These are phyloP conservation scores for Luvunga scandens DNA, from an alignment of 345 rosid genomes.

Conservation along the genomic window DNA sequence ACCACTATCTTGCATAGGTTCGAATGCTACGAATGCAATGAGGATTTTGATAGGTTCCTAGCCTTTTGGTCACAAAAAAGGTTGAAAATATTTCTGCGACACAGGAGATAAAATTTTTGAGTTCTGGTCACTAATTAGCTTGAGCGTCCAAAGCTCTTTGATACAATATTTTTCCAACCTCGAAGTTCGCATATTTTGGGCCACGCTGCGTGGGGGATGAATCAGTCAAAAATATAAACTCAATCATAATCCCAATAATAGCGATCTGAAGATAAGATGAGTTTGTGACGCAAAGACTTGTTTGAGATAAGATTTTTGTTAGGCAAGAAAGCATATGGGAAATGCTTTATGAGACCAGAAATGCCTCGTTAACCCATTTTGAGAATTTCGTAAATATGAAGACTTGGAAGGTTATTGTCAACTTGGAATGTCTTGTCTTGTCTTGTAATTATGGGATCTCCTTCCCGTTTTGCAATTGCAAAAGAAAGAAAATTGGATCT, in stretches of 20 bases:
- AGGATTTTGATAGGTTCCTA: too few relatives aligned
- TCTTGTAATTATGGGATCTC: slow-evolving; percentile 14
- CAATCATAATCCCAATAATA: neutral
- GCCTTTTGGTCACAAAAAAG: too few relatives aligned
- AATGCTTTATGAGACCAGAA: slow-evolving; percentile 18
- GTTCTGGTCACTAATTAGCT: too few relatives aligned
- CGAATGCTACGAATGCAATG: too few relatives aligned
- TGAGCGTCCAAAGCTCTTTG: too few relatives aligned
- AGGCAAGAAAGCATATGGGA: slow-evolving; percentile 7
- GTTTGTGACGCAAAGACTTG: neutral
- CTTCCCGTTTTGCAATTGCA: neutral
- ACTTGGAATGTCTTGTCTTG: slow-evolving; percentile 21
- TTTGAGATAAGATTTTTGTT: neutral
- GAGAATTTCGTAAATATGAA: slow-evolving; percentile 16
- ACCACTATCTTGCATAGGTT: too few relatives aligned
- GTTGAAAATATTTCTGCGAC: too few relatives aligned
- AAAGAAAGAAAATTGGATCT: slow-evolving; percentile 2
- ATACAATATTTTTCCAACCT: too few relatives aligned
- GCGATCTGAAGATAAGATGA: neutral
- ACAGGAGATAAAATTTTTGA: too few relatives aligned
- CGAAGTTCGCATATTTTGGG: neutral
- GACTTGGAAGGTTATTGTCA: slow-evolving; percentile 25
- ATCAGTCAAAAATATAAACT: neutral
- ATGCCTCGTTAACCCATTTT: neutral
- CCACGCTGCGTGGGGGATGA: neutral